Evolutionary conservation across 2,329 filamentous ascomycete species (phyloP).

Genomic region (Stromatinia cepivora): DNA sequence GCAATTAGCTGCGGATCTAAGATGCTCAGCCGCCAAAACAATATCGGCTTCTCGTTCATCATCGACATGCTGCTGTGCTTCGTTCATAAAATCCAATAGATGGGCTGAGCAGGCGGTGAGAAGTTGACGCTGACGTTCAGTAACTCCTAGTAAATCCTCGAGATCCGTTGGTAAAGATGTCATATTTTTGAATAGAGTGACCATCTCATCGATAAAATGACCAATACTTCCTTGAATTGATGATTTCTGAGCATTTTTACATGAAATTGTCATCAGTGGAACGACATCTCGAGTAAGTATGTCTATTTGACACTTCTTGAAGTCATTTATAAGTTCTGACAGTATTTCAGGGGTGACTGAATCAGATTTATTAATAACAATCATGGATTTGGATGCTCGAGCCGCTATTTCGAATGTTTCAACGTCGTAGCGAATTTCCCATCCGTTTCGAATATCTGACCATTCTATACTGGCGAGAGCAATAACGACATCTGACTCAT

Average conservation of each 20-base stretch:
- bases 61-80: conserved; percentile 45
- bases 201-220: conserved; percentile 55
- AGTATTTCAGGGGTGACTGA: conserved; percentile 44
- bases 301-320: conserved; percentile 39
- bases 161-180: conserved; percentile 70
- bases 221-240: conserved; percentile 53
- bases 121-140: conserved; percentile 82
- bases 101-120: conserved; percentile 70
- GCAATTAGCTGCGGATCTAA: conserved; percentile 76
- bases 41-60: conserved; percentile 66
- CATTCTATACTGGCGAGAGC: conserved; percentile 74
- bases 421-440: conserved; percentile 53
- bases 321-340: conserved; percentile 44
- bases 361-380: conserved; percentile 66
- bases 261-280: conserved; percentile 68
- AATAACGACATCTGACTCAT: conserved; percentile 82
- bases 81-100: conserved; percentile 70
- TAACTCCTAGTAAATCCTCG: conserved; percentile 85
- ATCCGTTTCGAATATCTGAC: conserved; percentile 40
- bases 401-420: conserved; percentile 58
- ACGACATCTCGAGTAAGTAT: conserved; percentile 40
- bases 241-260: conserved; percentile 54
- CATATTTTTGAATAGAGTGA: conserved; percentile 67
- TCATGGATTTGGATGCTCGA: conserved; percentile 50
- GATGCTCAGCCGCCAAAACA: conserved; percentile 84